Evolutionary conservation across 148 eudicot genomes (phyloP).

Genomic region (Camellia sinensis): DNA sequence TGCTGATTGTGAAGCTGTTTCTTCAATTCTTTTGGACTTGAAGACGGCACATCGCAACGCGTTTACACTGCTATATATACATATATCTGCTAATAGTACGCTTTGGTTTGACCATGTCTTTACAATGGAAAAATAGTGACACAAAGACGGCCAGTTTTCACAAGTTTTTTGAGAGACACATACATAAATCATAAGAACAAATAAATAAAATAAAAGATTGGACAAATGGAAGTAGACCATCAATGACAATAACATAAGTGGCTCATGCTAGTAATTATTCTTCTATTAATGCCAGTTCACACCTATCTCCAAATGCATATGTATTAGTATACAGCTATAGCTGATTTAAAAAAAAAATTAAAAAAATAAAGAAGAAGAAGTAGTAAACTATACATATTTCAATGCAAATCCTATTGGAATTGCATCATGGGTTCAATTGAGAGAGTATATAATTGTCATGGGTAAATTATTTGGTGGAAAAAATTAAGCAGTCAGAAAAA

Average conservation of each 20-base stretch:
- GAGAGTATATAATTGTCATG: not conserved
- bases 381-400: no score
- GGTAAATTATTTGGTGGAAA: not conserved
- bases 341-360: no score
- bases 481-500: not conserved
- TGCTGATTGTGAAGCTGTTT: not conserved
- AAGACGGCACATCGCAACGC: not conserved
- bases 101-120: not conserved
- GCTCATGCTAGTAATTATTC: not conserved
- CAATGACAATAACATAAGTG: not conserved
- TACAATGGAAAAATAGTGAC: not conserved
- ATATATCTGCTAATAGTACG: not conserved
- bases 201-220: not conserved
- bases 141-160: not conserved
- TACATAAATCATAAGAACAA: no score
- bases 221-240: not conserved
- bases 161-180: not conserved
- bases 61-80: not conserved
- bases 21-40: not conserved
- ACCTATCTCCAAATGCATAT: no score
- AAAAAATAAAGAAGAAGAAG: no score
- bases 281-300: no score
- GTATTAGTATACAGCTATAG: no score
- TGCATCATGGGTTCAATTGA: no score
- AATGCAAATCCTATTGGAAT: no score